Base-by-base conservation (phyloP, 2,329 filamentous ascomycete species). In the Parastagonospora nodorum region DNA sequence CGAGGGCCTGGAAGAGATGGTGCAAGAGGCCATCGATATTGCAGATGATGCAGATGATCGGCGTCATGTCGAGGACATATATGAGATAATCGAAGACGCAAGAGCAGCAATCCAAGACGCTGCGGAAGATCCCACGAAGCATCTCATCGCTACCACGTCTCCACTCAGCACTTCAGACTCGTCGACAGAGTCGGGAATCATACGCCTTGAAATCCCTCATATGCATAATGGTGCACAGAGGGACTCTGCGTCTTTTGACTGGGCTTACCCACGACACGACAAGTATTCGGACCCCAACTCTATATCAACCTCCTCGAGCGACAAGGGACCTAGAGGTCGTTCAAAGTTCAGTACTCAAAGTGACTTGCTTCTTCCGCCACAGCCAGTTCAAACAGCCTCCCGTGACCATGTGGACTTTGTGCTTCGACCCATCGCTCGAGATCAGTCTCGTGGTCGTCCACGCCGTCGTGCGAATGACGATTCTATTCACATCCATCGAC, bases 1-100 rank as follows among this genome's bases (percentile, higher is more conserved):
- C 5, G 69, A 69, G 27, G 72, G 68, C 0, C 51, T 78, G 5
- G 75, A 78, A 51, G 65, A 72, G n/a, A 64, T 78, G 39, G 75
- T 78, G 50, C 66, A 75, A 50, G 72, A 78, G 48, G 76, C 76
- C 1, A 61, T 74, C 10, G 49, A 66, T 2, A 64, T 75, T 28
- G 73, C 74, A 5, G 65, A 74, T 35, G 60, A 70, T 33, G 67
- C 68, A 2, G 58, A 66, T 7, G 56, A 74, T 45, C 57, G 56
- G 28, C 61, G 64, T 4, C 64, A 73, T 24, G 59, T 71, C 5
- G 62, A 73, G 14, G 73, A 77, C 24, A 71, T 77, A 14, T 70
- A 73, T 30, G 53, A 65, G 1, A 74, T 78, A 11, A 70, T 78
- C 12, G 64, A 76, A 48, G 68, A 67, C 48, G 75, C 75, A 1